phyloP scores from a whole-genome alignment of 2,329 filamentous ascomycete species.

The Penicillium sp. region DNA sequence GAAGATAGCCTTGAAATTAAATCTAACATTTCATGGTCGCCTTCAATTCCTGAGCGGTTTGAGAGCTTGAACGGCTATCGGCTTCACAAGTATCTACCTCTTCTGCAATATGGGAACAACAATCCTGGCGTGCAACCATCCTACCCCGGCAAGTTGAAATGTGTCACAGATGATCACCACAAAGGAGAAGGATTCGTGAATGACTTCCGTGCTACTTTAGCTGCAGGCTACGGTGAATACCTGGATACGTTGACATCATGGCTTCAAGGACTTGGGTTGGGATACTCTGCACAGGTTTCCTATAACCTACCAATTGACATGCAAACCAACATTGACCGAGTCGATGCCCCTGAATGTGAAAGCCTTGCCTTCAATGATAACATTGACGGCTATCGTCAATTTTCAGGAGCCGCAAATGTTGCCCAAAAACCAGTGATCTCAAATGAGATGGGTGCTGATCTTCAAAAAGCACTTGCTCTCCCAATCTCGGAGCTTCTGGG shows the following conservation, averaged over 20 bases:
- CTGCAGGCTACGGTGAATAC: constrained; percentile 34
- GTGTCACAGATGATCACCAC: constrained; percentile 16
- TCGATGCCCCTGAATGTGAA: constrained; percentile 47
- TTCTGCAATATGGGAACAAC: constrained; percentile 32
- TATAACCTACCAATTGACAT: constrained; percentile 50
- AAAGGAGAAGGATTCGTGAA: constrained; percentile 23
- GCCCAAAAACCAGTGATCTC: not conserved
- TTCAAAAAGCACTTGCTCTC: not conserved
- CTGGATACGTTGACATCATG: constrained; percentile 34
- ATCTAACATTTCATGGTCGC: constrained; percentile 42
- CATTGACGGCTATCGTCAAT: constrained; percentile 40
- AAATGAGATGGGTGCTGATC: constrained; percentile 31
- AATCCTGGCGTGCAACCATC: constrained; percentile 12
- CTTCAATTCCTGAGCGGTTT: constrained; percentile 32
- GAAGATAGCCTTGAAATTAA: constrained; percentile 36
- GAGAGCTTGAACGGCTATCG: constrained; percentile 35
- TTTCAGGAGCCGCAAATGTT: not conserved
- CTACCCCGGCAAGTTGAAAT: constrained; percentile 10
- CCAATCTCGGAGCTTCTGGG: constrained; percentile 33
- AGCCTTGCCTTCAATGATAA: constrained; percentile 38
- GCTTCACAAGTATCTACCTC: constrained; percentile 35
- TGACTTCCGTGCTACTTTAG: constrained; percentile 26
- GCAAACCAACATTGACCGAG: constrained; percentile 38
- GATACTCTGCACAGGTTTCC: constrained; percentile 43
- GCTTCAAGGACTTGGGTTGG: constrained; percentile 33